These are phyloP conservation scores for Ostreobium quekettii DNA, from an alignment of 139 green algal species.

Conservation along the genomic window DNA sequence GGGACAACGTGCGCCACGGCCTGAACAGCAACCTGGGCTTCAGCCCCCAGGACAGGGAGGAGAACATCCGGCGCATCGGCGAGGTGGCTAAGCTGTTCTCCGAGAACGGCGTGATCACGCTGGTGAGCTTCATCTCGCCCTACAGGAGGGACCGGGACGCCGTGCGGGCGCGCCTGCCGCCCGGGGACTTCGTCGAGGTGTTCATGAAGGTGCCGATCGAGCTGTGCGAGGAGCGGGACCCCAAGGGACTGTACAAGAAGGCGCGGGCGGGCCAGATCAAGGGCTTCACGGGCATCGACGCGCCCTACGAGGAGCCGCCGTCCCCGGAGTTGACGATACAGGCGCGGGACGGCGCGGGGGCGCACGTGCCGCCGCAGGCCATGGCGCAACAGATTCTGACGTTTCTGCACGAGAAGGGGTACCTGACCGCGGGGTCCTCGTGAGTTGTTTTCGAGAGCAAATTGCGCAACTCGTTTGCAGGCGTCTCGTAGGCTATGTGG, in stretches of 20 bases:
- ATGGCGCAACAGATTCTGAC: conserved; percentile 55
- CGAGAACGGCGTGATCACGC: conserved; percentile 77
- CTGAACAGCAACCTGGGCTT: conserved; percentile 92
- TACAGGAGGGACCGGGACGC: conserved; percentile 66
- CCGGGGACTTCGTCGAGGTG: conserved; percentile 76
- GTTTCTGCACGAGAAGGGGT: conserved; percentile 45
- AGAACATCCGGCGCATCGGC: conserved; percentile 91
- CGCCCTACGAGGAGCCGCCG: conserved; percentile 84
- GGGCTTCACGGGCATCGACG: conserved; percentile 86
- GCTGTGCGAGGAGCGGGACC: conserved; percentile 86
- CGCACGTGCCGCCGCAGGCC: conserved; percentile 41
- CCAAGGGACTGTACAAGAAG: conserved; percentile 94
- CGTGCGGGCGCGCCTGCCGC: conserved; percentile 47
- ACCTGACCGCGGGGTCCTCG: no score
- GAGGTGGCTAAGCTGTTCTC: conserved; percentile 91
- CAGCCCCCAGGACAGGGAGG: conserved; percentile 60
- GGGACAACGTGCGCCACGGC: conserved; percentile 90
- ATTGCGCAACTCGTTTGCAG: no score
- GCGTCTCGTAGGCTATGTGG: no score
- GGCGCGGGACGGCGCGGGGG: conserved; percentile 44
- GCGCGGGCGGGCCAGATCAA: conserved; percentile 84
- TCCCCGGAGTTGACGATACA: conserved; percentile 72
- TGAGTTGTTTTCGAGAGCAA: no score
- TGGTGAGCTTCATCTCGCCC: conserved; percentile 91
- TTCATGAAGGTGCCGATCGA: conserved; percentile 85